Conservation (phyloP, 768 basidiomycete genomes). For the Boletellus ananas region DNA sequence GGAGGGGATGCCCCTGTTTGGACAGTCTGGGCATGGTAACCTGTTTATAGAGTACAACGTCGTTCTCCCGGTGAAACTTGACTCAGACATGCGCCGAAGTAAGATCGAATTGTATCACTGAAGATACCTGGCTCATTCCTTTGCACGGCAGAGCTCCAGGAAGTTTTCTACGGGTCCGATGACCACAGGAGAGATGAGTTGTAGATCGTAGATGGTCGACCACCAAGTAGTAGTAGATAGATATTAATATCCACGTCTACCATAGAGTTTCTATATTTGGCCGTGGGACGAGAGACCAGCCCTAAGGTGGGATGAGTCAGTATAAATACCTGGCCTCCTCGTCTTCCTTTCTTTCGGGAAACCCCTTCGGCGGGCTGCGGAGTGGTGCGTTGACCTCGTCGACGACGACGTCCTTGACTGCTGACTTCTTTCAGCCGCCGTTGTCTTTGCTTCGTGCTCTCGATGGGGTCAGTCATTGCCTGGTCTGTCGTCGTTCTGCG, state of each 20-base stretch:
- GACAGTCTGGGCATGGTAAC: constrained; percentile 62
- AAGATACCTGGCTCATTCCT: constrained; percentile 6
- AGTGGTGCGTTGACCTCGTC: constrained; percentile 4
- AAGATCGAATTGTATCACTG: constrained; percentile 33
- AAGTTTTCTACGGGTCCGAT: constrained; percentile 47
- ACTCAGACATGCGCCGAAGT: constrained; percentile 70
- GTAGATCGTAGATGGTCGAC: constrained; percentile 20
- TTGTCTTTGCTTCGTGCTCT: constrained; percentile 15
- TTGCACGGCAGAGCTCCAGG: constrained; percentile 46
- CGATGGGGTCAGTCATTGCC: constrained; percentile 1
- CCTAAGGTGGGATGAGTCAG: constrained; percentile 18
- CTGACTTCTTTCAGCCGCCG: constrained; percentile 12
- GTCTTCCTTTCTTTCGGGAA: constrained; percentile 17
- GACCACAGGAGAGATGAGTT: constrained; percentile 37
- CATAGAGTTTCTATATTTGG: constrained; percentile 6
- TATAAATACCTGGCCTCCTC: constrained; percentile 8
- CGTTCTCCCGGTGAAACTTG: constrained; percentile 74
- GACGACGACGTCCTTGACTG: background rate
- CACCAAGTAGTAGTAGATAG: background rate
- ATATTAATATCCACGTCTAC: background rate
- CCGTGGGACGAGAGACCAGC: constrained; percentile 27
- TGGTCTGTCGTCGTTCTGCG: background rate
- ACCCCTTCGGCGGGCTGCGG: constrained; percentile 29
- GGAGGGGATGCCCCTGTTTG: constrained; percentile 85
- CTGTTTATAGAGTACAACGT: constrained; percentile 93